A percentile compares a stretch with the other conserved stretches of the same genome.
phyloP scores from a whole-genome alignment of 441 rosid genomes.

The Melastoma candidum region DNA sequence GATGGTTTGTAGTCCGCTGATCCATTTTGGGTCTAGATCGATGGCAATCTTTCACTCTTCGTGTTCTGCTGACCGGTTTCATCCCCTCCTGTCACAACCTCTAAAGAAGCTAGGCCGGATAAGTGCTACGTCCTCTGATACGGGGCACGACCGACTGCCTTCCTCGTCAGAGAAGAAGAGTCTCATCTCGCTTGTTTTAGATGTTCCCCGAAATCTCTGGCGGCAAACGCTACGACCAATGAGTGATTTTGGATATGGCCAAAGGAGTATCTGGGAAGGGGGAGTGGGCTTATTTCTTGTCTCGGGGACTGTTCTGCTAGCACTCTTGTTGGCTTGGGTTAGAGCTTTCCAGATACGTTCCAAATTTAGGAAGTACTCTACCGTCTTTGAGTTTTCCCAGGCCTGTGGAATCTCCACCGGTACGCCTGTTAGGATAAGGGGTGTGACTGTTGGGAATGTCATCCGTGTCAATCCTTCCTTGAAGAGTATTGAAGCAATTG shows the following conservation, averaged over 20 bases:
- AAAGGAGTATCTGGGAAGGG: conserved; percentile 92
- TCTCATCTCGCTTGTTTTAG: conserved; percentile 56
- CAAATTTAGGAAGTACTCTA: conserved; percentile 71
- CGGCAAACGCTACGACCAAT: conserved; percentile 65
- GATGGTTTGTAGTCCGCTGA: conserved; percentile 49
- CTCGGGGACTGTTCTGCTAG: conserved; percentile 73
- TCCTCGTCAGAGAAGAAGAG: conserved; percentile 40
- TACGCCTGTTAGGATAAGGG: conserved; percentile 92
- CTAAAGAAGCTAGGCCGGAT: conserved; percentile 23
- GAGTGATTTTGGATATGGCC: conserved; percentile 86
- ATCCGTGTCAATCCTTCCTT: conserved; percentile 83
- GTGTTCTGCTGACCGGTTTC: conserved; percentile 36
- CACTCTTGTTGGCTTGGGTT: conserved; percentile 86
- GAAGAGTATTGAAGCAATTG: conserved; percentile 79
- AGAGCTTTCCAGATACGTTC: conserved; percentile 73
- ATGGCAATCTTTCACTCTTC: conserved; percentile 31
- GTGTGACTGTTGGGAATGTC: conserved; percentile 83
- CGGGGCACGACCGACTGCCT: conserved; percentile 35
- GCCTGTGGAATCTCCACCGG: conserved; percentile 88
- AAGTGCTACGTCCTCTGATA: conserved; percentile 45
- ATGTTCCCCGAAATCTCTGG: conserved; percentile 65
- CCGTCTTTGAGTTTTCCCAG: conserved; percentile 70
- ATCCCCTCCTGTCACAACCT: conserved; percentile 43
- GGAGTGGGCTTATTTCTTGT: conserved; percentile 92
- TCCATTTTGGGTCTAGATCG: conserved; percentile 42